phyloP scores from a whole-genome alignment of 2,329 filamentous ascomycete species.

The Hymenoscyphus linearis region DNA sequence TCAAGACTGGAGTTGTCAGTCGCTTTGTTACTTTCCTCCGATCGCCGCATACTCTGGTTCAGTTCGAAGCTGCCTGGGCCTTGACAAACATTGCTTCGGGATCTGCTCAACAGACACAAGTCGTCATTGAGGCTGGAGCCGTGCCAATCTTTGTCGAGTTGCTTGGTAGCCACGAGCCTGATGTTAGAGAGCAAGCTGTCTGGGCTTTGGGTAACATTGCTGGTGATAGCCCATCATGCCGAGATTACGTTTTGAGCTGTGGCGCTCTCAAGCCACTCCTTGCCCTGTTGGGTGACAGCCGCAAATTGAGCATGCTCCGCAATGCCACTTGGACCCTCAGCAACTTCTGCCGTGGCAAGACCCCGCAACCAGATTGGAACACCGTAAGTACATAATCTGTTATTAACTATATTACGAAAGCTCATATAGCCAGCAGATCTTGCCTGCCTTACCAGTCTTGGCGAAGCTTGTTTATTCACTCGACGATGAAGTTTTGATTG shows the following conservation, averaged over 20 bases:
- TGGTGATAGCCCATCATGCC: slow-evolving; percentile 94
- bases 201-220: slow-evolving; percentile 99
- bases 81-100: slow-evolving; percentile 98
- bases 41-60: slow-evolving; percentile 94
- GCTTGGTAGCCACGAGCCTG: slow-evolving; percentile 89
- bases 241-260: slow-evolving; percentile 90
- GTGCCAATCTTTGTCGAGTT: slow-evolving; percentile 98
- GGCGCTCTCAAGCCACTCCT: slow-evolving; percentile 89
- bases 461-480: slow-evolving; percentile 97
- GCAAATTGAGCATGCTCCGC: slow-evolving; percentile 97
- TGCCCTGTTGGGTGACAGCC: slow-evolving; percentile 87
- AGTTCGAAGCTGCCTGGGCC: slow-evolving; percentile 98
- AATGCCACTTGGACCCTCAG: slow-evolving; percentile 99
- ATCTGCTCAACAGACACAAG: slow-evolving; percentile 94
- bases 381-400: slow-evolving; percentile 58
- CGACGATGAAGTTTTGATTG: slow-evolving; percentile 96
- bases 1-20: slow-evolving; percentile 96
- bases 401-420: slow-evolving; percentile 16
- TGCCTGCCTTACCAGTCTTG: slow-evolving; percentile 88
- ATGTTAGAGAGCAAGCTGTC: slow-evolving; percentile 96
- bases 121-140: slow-evolving; percentile 95
- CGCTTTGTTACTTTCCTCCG: slow-evolving; percentile 98
- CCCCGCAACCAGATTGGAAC: slow-evolving; percentile 94
- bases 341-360: slow-evolving; percentile 99
- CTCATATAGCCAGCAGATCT: slow-evolving; percentile 58